Evolutionary conservation across 2,329 filamentous ascomycete species (phyloP), one percentile per base, ranked within the genome.

Genomic region (Alternaria triticimaculans): DNA sequence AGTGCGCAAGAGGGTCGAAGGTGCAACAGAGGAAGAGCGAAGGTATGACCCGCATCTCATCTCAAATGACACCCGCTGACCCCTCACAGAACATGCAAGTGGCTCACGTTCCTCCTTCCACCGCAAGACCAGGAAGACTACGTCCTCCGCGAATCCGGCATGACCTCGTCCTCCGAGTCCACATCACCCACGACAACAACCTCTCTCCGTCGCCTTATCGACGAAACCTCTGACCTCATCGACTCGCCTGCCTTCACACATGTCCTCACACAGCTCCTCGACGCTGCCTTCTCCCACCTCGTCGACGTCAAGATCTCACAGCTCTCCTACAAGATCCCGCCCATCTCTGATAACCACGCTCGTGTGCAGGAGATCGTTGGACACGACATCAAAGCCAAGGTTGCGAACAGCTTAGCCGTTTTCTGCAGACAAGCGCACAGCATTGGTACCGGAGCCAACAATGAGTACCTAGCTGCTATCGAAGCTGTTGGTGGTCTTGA

Each of bases 171-270:
- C 66, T 80, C 73, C 23, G 74, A 68, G 54, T 71, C 70, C 62
- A 60, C 76, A 37, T 81, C 85, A 0, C 23, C 80, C 75, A 65
- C 76, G 74, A 58, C 81, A 78, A 79, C 84, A 28, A 78, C 85
- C 7, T 87, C 89, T 1, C 87, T 99, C 60, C 89, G 95, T 60
- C 90, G 92, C 62, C 87, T 99, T 20, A 87, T 99, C 1, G 95
- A 99, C 78, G 96, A 99, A 83, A 98, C 96, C 2, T 92, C 95
- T 43, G 96, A 99, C 78, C 87, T 99, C 23, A 90, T 98, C 76
- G 96, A 99, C 76, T 97, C 96, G 2, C 96, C 96, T 0, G 88
- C 92, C 37, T 98, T 98, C 81, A 88, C 90, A 0, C 91, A 94
- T 74, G 94, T 99, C 37, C 86, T 97, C 48, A 93, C 91, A 3